phyloP scores from a whole-genome alignment of 129 eudicot species.

The Calendula officinalis region DNA sequence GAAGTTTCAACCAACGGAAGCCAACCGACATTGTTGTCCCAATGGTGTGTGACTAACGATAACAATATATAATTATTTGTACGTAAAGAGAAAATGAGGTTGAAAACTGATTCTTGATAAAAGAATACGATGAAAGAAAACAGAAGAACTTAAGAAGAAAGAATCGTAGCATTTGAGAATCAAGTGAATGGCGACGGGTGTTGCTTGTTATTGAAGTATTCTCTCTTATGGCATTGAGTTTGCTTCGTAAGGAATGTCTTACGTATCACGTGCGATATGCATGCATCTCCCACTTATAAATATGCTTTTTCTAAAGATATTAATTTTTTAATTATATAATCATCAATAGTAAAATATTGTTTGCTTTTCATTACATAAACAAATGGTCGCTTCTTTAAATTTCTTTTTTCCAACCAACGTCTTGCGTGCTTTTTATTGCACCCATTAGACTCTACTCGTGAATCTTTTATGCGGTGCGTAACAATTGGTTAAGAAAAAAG shows the following conservation, averaged over 20 bases:
- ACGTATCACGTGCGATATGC: conserved; percentile 35
- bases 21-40: not conserved
- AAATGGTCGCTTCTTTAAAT: conserved; percentile 10
- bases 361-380: not conserved
- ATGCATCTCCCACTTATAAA: conserved; percentile 32
- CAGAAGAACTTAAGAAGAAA: conserved; percentile 27
- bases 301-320: conserved; percentile 14
- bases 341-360: not conserved
- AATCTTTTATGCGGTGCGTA: too few relatives aligned
- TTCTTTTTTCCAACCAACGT: not conserved
- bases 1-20: too few relatives aligned
- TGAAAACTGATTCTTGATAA: not conserved
- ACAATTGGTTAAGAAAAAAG: too few relatives aligned
- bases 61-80: not conserved
- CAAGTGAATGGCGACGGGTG: conserved; percentile 37
- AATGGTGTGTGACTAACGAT: not conserved
- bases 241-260: conserved; percentile 32
- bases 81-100: not conserved
- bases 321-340: not conserved
- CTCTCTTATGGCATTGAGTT: conserved; percentile 24
- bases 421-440: conserved; percentile 5
- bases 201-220: conserved; percentile 41
- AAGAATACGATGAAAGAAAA: not conserved
- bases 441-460: not conserved
- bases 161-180: conserved; percentile 33